Conservation (phyloP, 169 alveolate species). For the Plasmodium cynomolgi region DNA sequence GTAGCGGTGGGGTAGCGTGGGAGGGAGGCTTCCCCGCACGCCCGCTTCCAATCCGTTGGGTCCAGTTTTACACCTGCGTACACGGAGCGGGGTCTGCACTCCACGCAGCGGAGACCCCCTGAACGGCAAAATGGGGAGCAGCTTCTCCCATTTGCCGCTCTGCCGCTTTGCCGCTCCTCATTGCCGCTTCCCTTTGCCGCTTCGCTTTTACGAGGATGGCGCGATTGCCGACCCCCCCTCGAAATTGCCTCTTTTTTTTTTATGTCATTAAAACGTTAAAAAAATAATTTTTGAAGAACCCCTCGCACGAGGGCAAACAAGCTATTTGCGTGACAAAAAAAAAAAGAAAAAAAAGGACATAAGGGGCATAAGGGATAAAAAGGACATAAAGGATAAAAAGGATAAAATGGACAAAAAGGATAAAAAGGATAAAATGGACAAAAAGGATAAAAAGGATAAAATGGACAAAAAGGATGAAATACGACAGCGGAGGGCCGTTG, state of each 20-base stretch:
- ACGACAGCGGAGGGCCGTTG: not conserved
- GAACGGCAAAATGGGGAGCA: not conserved
- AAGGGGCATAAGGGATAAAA: too few species aligned
- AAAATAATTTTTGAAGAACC: not conserved
- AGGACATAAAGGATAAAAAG: too few species aligned
- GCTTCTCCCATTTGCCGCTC: not conserved
- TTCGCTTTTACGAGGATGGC: too few species aligned
- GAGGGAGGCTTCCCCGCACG: not conserved
- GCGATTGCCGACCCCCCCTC: not conserved
- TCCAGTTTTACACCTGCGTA: not conserved
- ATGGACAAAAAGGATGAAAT: not conserved
- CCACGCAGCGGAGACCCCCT: not conserved
- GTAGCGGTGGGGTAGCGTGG: not conserved
- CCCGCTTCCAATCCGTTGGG: not conserved
- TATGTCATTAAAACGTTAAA: not conserved
- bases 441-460: too few species aligned
- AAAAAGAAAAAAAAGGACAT: too few species aligned
- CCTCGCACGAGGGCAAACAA: not conserved
- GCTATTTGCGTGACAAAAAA: not conserved
- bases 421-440: not conserved
- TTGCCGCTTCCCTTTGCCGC: not conserved
- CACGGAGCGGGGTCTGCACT: not conserved
- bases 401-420: not conserved
- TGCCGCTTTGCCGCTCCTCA: not conserved
- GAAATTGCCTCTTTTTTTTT: not conserved